Percentiles rank a stretch among this genome's conserved stretches.
These are phyloP conservation scores for Collybia mongolica DNA, from an alignment of 768 basidiomycete genomes.

Conservation along the genomic window DNA sequence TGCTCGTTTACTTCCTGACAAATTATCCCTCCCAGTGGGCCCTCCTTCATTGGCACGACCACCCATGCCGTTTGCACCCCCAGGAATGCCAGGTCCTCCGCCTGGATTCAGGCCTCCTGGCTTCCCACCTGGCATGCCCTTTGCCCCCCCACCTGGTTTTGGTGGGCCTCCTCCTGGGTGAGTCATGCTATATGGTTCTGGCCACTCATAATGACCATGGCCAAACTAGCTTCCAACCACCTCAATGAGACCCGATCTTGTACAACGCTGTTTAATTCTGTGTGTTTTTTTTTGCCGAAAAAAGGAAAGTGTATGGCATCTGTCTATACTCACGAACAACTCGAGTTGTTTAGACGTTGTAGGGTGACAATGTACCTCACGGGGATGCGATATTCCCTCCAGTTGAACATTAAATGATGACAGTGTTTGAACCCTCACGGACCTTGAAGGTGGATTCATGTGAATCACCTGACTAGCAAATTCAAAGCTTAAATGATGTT, in stretches of 20 bases:
- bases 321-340: conserved; percentile 7
- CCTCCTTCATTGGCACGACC: conserved; percentile 63
- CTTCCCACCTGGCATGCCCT: conserved; percentile 79
- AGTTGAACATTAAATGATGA: conserved; percentile 10
- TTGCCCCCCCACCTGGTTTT: conserved; percentile 81
- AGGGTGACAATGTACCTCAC: conserved; percentile 13
- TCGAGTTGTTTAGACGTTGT: conserved; percentile 11
- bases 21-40: conserved; percentile 43
- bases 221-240: conserved; percentile 46
- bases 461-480: no score
- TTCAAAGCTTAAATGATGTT: no score
- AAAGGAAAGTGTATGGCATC: conserved; percentile 13
- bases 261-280: neutral
- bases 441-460: conserved; percentile 1
- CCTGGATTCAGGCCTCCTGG: conserved; percentile 85
- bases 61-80: conserved; percentile 64
- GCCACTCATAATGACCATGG: conserved; percentile 13
- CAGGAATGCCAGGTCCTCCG: conserved; percentile 85
- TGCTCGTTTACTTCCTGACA: conserved; percentile 11
- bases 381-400: neutral
- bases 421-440: neutral
- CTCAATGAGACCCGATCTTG: conserved; percentile 27
- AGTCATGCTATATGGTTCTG: conserved; percentile 18
- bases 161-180: conserved; percentile 85
- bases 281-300: conserved; percentile 7